Evolutionary conservation across 192 early-diverging fungal genomes (phyloP).

Genomic region (Coemansia sp.): DNA sequence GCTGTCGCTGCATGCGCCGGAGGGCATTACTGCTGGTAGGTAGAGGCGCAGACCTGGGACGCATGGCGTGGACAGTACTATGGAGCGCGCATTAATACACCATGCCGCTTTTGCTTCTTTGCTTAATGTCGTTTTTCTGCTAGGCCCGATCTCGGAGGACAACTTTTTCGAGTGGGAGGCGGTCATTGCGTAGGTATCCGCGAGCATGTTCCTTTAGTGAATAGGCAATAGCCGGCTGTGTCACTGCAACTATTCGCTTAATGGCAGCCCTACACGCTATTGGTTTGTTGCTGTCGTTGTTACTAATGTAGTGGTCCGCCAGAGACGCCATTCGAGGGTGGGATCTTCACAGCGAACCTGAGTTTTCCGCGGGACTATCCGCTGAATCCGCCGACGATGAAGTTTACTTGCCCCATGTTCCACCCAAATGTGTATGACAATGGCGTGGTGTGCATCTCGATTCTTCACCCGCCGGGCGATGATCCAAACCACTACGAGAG

Average conservation of each 20-base stretch:
- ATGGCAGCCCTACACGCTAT: too few relatives aligned
- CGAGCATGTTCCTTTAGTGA: too few relatives aligned
- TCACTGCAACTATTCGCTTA: not conserved
- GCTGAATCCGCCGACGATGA: constrained; percentile 90
- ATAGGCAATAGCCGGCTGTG: too few relatives aligned
- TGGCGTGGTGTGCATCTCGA: constrained; percentile 97
- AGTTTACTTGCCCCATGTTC: constrained; percentile 92
- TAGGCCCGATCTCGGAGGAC: constrained; percentile 76
- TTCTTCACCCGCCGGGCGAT: constrained; percentile 94
- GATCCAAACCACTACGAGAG: constrained; percentile 98
- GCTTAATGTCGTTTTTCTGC: not conserved
- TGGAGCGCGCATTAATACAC: not conserved
- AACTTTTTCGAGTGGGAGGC: constrained; percentile 52
- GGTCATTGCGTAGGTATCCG: constrained; percentile 24
- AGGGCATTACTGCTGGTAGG: constrained; percentile 86
- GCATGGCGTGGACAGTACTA: constrained; percentile 18
- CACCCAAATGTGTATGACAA: constrained; percentile 96
- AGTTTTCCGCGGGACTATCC: constrained; percentile 94
- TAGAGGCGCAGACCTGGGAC: constrained; percentile 7
- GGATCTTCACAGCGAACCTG: constrained; percentile 85
- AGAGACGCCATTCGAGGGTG: constrained; percentile 92
- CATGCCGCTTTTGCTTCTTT: not conserved
- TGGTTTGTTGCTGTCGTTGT: too few relatives aligned
- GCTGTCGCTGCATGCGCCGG: constrained; percentile 82
- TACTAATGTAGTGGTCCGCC: constrained; percentile 67